Conservation (phyloP, 164 flowering plant species). For the Berberis thunbergii region DNA sequence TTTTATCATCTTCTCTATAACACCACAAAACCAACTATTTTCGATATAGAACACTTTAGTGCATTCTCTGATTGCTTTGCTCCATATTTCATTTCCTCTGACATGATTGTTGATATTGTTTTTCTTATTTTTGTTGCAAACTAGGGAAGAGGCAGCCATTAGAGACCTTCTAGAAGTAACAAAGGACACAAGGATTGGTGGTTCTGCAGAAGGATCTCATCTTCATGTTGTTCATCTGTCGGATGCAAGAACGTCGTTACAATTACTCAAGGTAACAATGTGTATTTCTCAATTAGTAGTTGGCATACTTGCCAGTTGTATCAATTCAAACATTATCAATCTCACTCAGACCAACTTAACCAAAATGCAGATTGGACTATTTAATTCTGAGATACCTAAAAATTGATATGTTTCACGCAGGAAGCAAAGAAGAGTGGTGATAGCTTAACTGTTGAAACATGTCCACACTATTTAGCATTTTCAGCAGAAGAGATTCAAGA, state of each 20-base stretch:
- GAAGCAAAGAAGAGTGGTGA: slow-evolving; percentile 71
- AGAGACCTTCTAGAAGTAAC: slow-evolving; percentile 58
- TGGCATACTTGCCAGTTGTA: neutral
- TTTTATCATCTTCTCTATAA: neutral
- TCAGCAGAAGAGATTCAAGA: slow-evolving; percentile 85
- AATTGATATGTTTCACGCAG: slow-evolving; percentile 25
- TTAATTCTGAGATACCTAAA: neutral
- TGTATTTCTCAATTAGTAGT: neutral
- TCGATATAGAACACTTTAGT: too few species aligned
- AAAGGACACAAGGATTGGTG: slow-evolving; percentile 58
- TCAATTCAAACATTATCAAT: too few species aligned
- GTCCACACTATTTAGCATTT: slow-evolving; percentile 94
- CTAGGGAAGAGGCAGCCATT: slow-evolving; percentile 93
- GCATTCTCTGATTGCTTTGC: neutral
- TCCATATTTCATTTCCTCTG: neutral
- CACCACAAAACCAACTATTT: too few species aligned
- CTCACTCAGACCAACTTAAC: neutral
- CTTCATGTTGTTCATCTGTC: slow-evolving; percentile 95
- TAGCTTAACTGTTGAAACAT: slow-evolving; percentile 86
- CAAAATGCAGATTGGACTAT: neutral
- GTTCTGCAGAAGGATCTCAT: slow-evolving; percentile 84
- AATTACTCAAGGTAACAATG: slow-evolving; percentile 62
- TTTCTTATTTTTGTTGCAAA: slow-evolving; percentile 1
- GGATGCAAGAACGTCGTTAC: slow-evolving; percentile 71
- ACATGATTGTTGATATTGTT: neutral